Base-by-base conservation (phyloP, 2,329 filamentous ascomycete species). In the Pleomassaria siparia region DNA sequence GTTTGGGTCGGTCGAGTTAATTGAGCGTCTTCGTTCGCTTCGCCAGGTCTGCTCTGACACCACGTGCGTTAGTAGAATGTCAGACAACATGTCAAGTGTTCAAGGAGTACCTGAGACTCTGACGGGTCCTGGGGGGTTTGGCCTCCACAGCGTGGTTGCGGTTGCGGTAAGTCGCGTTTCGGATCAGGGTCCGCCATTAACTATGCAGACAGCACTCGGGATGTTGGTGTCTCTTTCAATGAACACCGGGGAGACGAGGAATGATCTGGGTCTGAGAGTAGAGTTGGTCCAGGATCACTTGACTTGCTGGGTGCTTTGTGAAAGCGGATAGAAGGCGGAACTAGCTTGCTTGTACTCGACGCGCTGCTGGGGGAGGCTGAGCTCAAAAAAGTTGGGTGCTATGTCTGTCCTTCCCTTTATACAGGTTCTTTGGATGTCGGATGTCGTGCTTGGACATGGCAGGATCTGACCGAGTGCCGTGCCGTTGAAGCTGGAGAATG, bases 91-190 rank as follows among this genome's bases (percentile, higher is more conserved):
- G 21, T 18, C 18, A 12, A 35, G 11, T 8, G 11, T n/a, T 35
- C 7, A 13, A 18, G 4, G 10, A 36, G 15, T 53, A 59, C 56
- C 32, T 50, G 29, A 13, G 21, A 9, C 2, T 24, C 13, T 24
- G 20, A 20, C 11, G 24, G 45, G 16, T 36, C 10, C 15, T 39
- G 16, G 11, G 26, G 41, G 26, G 46, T 53, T 29, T 40, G 45
- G 9, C 57, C 53, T 43, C 58, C 56, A 25, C 52, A 55, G 41
- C 56, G 51, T 3, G 56, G 54, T 40, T 61, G 53, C 7, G 52
- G 30, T 8, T 28, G 7, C 25, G n/a, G n/a, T 11, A 37, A 3
- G 22, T 50, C 51, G n/a, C 6, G 20, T 11, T 13, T 46, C n/a
- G 52, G 39, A 28, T 24, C 50, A 5, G 52, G 46, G 16, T 54